Base-by-base conservation (phyloP, 306 rosid genomes). In the Bauhinia variegata region DNA sequence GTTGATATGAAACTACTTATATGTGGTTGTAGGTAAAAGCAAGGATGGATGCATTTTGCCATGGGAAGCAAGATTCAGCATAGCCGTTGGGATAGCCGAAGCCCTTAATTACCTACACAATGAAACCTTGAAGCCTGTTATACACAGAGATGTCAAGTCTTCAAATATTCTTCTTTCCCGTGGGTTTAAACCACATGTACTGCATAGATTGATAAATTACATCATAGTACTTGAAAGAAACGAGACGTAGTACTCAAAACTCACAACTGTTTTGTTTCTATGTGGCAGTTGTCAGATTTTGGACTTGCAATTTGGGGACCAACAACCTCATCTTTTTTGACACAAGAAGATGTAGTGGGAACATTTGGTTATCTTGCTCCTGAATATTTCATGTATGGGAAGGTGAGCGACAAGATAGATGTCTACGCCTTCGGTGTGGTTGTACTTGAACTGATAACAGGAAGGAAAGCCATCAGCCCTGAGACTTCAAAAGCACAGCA, bases 331-430 rank as follows among this genome's bases (percentile, higher is more conserved):
- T 59, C 88, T 14, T 84, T 71, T 76, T 56, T 83, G 70, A 90
- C 85, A 12, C 80, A 86, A 73, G 65, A 72, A 46, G 88, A 83
- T 65, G 86, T 93, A 5, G 91, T 83, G 1, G 99, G 97, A 78
- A 90, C 99, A 67, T 93, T 93, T 79, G 99, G 99, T 42, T 93
- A 90, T 60, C 85, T 93, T 50, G 99, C 97, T 75, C 99, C 99
- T 23, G 99, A 93, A 65, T 93, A 93, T 69, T 93, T 93, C 82
- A 93, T 90, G 99, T 88, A 85, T 63, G 99, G 97, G 62, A 93
- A 83, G 41, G 81, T 93, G 49, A 90, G 97, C 72, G 93, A 93
- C 83, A 93, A 88, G 85, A 80, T 93, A 63, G 99, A 93, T 77
- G 96, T 86, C 14, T 93, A 88, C 68, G 96, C 99, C 28, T 93